Percentiles rank a stretch among this genome's conserved stretches.
Conservation (phyloP, 306 rosid species). For the Sphenostylis stenocarpa region DNA sequence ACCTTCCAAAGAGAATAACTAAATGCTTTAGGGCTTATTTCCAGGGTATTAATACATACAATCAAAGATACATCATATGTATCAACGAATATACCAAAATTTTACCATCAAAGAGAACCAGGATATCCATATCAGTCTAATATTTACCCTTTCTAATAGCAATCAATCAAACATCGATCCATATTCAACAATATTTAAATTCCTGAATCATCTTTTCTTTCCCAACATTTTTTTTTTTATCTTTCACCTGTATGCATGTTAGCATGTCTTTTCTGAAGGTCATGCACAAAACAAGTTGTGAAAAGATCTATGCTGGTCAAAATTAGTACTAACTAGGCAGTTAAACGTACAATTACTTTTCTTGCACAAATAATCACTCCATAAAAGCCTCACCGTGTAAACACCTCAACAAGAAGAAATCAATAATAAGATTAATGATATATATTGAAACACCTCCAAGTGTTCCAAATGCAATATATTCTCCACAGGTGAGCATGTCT, state of each 20-base stretch:
- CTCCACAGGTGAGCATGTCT: slow-evolving; percentile 69
- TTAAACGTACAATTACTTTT: neutral
- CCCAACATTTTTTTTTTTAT: neutral
- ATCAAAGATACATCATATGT: slow-evolving; percentile 13
- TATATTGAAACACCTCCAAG: slow-evolving; percentile 53
- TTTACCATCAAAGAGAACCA: neutral
- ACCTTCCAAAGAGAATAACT: slow-evolving; percentile 48
- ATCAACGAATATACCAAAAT: neutral
- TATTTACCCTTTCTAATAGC: neutral
- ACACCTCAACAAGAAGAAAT: slow-evolving; percentile 9
- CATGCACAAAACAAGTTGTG: neutral
- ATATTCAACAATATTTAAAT: slow-evolving; percentile 22
- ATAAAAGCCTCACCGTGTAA: neutral
- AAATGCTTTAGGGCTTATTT: slow-evolving; percentile 21
- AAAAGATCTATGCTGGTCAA: neutral
- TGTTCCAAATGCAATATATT: slow-evolving; percentile 83
- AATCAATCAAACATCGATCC: neutral
- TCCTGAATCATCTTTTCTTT: neutral
- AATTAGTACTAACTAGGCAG: slow-evolving; percentile 1
- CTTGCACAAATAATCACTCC: slow-evolving; percentile 25
- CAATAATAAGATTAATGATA: slow-evolving; percentile 25
- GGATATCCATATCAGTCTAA: neutral
- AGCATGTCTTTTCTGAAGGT: slow-evolving; percentile 17
- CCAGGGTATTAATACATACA: slow-evolving; percentile 1
- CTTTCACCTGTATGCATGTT: slow-evolving; percentile 13